Conservation (phyloP, 177 flowering plant genomes). For the Vitis hybrid region DNA sequence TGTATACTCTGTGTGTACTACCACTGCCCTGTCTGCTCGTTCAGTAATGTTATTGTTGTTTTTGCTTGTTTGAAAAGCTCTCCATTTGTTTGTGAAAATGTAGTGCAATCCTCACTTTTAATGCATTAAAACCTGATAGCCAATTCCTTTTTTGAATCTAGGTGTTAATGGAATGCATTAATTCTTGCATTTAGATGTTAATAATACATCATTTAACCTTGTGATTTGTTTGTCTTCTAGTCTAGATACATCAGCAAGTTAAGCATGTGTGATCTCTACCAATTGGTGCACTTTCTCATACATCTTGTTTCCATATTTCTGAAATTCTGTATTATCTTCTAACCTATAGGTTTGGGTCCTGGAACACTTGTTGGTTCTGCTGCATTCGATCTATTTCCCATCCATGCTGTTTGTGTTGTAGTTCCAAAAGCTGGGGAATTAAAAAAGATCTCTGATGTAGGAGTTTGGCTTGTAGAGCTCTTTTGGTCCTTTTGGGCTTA, state of each 20-base stretch:
- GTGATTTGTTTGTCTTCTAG: background rate
- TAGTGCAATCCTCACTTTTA: too few species aligned
- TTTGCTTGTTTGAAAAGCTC: too few species aligned
- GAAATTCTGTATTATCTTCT: background rate
- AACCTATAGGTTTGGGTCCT: conserved; percentile 80
- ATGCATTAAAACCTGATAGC: too few species aligned
- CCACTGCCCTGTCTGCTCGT: too few species aligned
- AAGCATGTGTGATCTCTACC: background rate
- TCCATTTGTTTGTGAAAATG: too few species aligned
- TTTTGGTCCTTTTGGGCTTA: conserved; percentile 99
- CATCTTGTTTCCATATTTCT: background rate
- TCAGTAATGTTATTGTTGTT: too few species aligned
- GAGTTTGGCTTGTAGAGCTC: conserved; percentile 97
- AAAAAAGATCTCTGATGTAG: conserved; percentile 89
- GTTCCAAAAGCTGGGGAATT: conserved; percentile 85
- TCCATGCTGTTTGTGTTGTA: conserved; percentile 93
- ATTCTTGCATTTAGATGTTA: background rate
- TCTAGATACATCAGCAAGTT: background rate
- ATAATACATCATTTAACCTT: background rate
- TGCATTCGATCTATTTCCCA: conserved; percentile 94
- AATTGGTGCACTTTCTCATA: background rate
- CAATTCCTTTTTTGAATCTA: too few species aligned
- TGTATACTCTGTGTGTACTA: too few species aligned
- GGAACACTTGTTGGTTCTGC: conserved; percentile 98
- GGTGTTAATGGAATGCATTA: background rate